Base-by-base conservation (phyloP, 2,329 filamentous ascomycete genomes). In the Aspergillus sergii region DNA sequence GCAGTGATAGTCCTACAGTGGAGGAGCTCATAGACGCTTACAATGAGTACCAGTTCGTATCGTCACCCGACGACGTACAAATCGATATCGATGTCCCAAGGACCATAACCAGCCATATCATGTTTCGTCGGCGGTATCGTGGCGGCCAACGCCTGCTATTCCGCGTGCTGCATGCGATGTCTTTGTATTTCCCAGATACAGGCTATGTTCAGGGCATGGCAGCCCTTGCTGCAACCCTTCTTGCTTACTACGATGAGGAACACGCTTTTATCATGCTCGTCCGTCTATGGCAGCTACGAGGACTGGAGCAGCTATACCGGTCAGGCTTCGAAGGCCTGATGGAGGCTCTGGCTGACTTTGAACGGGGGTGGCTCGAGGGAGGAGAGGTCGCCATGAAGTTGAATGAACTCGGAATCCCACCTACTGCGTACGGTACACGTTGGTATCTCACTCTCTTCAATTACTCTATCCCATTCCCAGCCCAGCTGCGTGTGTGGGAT, bases 151-250 rank as follows among this genome's bases (percentile, higher is more conserved):
- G 95, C 50, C 82, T 98, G 16, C 83, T 99, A 2, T 99, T 99
- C 79, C 88, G 95, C 57, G 93, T 98, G 3, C 84, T 99, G 32
- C 95, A 98, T 75, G 91, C 92, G 51, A 87, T 98, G 75, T 94
- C 93, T 21, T 85, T 99, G 12, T 96, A 97, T 76, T 94, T 94
- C 68, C 92, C 93, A 0, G 90, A 91, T 28, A 95, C 92, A 7
- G 95, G 95, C 32, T 99, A 99, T 76, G 95, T 98, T 0, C 95
- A 99, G 78, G 95, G 95, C 59, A 99, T 99, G 95, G 95, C 94
- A 19, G 92, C 93, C 26, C 83, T 98, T 45, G 94, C 92, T 1
- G 94, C 94, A 1, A 98, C 95, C 0, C 82, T 99, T 23, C 86
- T 99, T 8, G 97, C 94, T 75, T 99, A 99, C 76, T 99, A 94